A percentile compares a stretch with the other conserved stretches of the same genome.
Evolutionary conservation across 441 rosid species (phyloP).

Genomic region (Cnidoscolus chayamansa): DNA sequence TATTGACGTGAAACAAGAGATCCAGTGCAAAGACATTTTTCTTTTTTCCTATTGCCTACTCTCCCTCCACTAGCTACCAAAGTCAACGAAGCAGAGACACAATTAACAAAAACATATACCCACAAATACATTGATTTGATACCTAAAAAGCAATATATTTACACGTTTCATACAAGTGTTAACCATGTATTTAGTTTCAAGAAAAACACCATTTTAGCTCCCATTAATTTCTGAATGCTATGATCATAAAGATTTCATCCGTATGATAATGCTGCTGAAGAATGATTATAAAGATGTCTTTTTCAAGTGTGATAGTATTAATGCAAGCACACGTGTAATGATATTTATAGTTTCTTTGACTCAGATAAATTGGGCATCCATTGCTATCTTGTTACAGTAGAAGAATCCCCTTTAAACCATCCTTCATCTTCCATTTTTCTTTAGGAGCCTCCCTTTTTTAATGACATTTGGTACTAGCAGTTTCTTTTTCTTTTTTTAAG

Average conservation of each 20-base stretch:
- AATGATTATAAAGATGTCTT: not conserved
- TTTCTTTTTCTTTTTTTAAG: not conserved
- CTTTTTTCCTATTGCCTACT: no score
- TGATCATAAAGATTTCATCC: constrained; percentile 3
- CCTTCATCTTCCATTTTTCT: not conserved
- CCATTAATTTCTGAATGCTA: not conserved
- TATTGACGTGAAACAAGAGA: no score
- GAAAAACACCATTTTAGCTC: not conserved
- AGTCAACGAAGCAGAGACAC: not conserved
- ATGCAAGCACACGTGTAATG: constrained; percentile 11
- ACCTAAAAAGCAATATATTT: no score
- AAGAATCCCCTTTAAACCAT: not conserved
- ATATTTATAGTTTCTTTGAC: constrained; percentile 10
- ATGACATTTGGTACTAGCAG: not conserved
- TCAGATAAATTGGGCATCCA: constrained; percentile 2
- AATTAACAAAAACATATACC: no score
- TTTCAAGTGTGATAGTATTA: not conserved
- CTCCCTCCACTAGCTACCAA: not conserved
- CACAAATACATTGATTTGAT: no score
- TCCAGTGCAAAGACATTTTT: no score
- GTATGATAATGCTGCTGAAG: not conserved
- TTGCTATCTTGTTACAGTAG: constrained; percentile 9
- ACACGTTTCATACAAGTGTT: no score
- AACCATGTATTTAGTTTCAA: not conserved
- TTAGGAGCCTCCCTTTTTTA: not conserved